Evolutionary conservation across 1,284 basidiomycete genomes (phyloP).

Genomic region (Moesziomyces aphidis): DNA sequence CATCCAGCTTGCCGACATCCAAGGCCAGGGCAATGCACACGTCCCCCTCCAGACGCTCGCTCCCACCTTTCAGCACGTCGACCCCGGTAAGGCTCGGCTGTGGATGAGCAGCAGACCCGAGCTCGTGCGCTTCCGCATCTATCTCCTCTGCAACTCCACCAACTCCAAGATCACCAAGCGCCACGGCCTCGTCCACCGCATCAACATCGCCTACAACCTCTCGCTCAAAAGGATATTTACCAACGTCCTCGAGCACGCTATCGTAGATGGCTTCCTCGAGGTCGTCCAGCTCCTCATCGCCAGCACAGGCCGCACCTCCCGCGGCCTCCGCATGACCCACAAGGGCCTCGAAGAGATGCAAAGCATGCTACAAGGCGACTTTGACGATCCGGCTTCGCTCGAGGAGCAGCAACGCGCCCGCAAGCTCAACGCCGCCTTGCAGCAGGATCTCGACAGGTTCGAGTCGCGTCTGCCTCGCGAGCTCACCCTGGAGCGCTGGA

Average conservation of each 20-base stretch:
- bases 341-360: conserved; percentile 37
- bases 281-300: conserved; percentile 28
- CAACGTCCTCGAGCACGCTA: conserved; percentile 30
- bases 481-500: conserved; percentile 35
- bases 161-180: conserved; percentile 33
- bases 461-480: conserved; percentile 31
- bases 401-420: conserved; percentile 23
- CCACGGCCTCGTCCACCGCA: conserved; percentile 14
- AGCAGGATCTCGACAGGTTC: conserved; percentile 26
- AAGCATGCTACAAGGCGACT: conserved; percentile 21
- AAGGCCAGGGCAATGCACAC: not conserved
- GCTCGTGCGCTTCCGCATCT: conserved; percentile 45
- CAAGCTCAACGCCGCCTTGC: conserved; percentile 13
- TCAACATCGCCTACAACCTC: conserved; percentile 12
- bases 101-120: conserved; percentile 57
- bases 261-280: conserved; percentile 41
- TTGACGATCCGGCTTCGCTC: conserved; percentile 14
- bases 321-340: conserved; percentile 39
- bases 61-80: conserved; percentile 37
- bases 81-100: conserved; percentile 27
- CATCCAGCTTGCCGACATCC: not conserved
- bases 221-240: conserved; percentile 12
- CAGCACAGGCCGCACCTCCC: conserved; percentile 9
- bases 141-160: conserved; percentile 27
- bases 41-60: not conserved